Evolutionary conservation across 495 filamentous ascomycete species (phyloP).

Genomic region (Letharia columbiana): DNA sequence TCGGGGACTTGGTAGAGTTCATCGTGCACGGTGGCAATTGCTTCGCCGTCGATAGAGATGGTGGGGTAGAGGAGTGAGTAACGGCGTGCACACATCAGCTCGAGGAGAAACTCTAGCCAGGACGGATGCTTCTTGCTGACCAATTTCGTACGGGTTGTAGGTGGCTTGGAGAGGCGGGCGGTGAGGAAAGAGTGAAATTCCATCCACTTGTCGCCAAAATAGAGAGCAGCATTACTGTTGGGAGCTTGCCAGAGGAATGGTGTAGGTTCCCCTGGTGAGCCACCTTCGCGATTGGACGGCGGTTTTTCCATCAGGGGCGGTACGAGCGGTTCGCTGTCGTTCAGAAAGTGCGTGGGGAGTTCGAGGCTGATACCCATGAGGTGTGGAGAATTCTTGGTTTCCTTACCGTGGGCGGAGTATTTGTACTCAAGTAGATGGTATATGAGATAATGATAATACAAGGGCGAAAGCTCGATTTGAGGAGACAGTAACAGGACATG

Average conservation of each 20-base stretch:
- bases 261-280: slow-evolving; percentile 28
- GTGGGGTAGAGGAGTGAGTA: slow-evolving; percentile 71
- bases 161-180: slow-evolving; percentile 38
- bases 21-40: slow-evolving; percentile 59
- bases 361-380: slow-evolving; percentile 72
- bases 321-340: slow-evolving; percentile 44
- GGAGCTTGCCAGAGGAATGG: slow-evolving; percentile 78
- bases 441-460: slow-evolving; percentile 75
- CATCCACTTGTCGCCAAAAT: slow-evolving; percentile 74
- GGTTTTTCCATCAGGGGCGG: slow-evolving; percentile 37
- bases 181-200: slow-evolving; percentile 70
- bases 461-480: slow-evolving; percentile 61
- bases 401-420: slow-evolving; percentile 47
- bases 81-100: slow-evolving; percentile 60
- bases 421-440: slow-evolving; percentile 65
- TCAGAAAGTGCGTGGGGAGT: slow-evolving; percentile 52
- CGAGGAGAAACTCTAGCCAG: slow-evolving; percentile 68
- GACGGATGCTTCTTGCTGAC: slow-evolving; percentile 57
- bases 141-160: slow-evolving; percentile 27
- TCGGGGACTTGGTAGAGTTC: slow-evolving; percentile 65
- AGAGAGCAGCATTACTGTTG: slow-evolving; percentile 67
- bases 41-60: slow-evolving; percentile 34
- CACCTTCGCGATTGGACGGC: slow-evolving; percentile 21
- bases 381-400: slow-evolving; percentile 37
- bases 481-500: slow-evolving; percentile 74